Conservation (phyloP, 2,329 filamentous ascomycete species). For the Teratosphaeria epicoccoides region DNA sequence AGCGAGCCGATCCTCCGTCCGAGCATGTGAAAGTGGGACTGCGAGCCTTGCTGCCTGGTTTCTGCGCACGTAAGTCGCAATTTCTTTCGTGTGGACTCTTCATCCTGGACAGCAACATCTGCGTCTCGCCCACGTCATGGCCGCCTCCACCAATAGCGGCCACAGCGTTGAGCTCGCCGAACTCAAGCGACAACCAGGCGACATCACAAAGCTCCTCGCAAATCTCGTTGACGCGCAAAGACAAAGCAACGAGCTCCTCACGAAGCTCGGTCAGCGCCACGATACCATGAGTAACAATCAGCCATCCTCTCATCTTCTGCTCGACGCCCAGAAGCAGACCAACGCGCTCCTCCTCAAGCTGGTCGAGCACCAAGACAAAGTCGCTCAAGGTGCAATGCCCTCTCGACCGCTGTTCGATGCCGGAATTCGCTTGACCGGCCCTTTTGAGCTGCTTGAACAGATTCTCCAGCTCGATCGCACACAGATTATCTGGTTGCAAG, state of each 20-base stretch:
- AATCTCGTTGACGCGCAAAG: not conserved
- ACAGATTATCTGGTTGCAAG: constrained; percentile 3
- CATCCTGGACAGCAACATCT: not conserved
- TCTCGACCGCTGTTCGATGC: not conserved
- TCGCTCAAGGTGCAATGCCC: too few relatives aligned
- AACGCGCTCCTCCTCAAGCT: not conserved
- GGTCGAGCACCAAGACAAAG: too few relatives aligned
- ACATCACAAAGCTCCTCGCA: not conserved
- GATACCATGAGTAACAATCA: too few relatives aligned
- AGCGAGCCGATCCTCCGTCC: too few relatives aligned
- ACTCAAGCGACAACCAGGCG: not conserved
- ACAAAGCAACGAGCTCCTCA: not conserved
- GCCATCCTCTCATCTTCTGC: too few relatives aligned
- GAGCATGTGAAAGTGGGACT: not conserved
- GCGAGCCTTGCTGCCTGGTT: not conserved
- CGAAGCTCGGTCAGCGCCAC: not conserved
- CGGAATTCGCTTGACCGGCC: constrained; percentile 4
- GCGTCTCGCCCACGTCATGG: not conserved
- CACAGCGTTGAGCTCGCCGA: not conserved
- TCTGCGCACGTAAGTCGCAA: not conserved
- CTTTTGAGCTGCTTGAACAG: constrained; percentile 9
- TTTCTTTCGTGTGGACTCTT: not conserved
- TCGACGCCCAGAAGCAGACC: not conserved
- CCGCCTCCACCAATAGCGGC: not conserved
- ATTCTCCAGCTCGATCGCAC: constrained; percentile 5